phyloP scores from a whole-genome alignment of 2,329 filamentous ascomycete species.

The Colletotrichum falcatum region DNA sequence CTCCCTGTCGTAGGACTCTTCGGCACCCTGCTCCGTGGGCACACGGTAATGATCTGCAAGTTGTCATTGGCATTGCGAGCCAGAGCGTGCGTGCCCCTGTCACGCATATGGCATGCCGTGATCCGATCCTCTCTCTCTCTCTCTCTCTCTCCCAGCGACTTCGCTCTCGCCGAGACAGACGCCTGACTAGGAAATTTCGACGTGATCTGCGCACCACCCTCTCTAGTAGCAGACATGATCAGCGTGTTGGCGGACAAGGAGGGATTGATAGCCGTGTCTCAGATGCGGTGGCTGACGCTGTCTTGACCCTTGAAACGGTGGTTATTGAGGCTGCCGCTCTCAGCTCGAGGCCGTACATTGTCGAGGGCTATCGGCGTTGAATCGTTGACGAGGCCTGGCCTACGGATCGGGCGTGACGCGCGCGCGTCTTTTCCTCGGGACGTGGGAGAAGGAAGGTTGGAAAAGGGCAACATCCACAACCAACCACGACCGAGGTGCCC shows the following conservation, averaged over 20 bases:
- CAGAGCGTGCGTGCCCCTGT: slow-evolving; percentile 3
- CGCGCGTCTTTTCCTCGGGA: not conserved
- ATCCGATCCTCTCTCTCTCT: too few species aligned
- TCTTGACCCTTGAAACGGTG: not conserved
- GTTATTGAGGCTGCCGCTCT: slow-evolving; percentile 22
- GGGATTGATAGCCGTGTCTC: slow-evolving; percentile 24
- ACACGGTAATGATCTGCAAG: not conserved
- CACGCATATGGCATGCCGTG: slow-evolving; percentile 4
- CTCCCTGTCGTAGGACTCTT: slow-evolving; percentile 14
- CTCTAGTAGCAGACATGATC: slow-evolving; percentile 34
- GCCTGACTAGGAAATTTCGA: slow-evolving; percentile 13
- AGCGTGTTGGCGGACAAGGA: slow-evolving; percentile 1
- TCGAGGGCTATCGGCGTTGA: not conserved
- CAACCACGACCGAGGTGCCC: slow-evolving; percentile 13
- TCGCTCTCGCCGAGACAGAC: slow-evolving; percentile 26
- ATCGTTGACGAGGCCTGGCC: not conserved
- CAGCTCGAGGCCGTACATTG: not conserved
- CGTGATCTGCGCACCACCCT: slow-evolving; percentile 5
- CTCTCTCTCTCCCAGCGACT: slow-evolving; percentile 6
- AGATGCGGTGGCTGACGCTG: slow-evolving; percentile 13
- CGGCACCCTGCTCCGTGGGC: slow-evolving; percentile 14
- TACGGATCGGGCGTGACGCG: not conserved
- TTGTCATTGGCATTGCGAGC: too few species aligned
- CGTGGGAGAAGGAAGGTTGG: not conserved
- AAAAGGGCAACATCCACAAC: not conserved